A percentile compares a stretch with the other conserved stretches of the same genome.
These are phyloP conservation scores for Echinochloa phyllopogon DNA, from an alignment of 176 grass and related monocot genomes.

Conservation along the genomic window DNA sequence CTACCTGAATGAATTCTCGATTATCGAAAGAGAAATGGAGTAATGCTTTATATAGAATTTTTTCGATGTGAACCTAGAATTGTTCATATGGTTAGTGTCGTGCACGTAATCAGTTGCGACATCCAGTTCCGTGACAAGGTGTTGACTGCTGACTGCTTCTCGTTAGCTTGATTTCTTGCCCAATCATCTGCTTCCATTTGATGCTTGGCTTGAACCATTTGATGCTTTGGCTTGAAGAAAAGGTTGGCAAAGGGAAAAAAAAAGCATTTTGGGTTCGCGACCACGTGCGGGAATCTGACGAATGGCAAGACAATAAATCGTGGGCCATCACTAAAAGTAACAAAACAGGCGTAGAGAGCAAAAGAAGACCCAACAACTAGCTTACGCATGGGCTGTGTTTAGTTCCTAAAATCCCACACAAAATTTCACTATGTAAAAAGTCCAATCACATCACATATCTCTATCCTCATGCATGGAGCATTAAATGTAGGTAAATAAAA, in stretches of 20 bases:
- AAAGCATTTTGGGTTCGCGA: too few species aligned
- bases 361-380: too few species aligned
- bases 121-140: not conserved
- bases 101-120: not conserved
- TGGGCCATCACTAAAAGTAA: too few species aligned
- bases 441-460: too few species aligned
- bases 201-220: not conserved
- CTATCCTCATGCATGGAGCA: too few species aligned
- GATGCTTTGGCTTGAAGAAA: constrained; percentile 21
- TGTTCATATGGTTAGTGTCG: not conserved
- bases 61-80: not conserved
- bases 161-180: not conserved
- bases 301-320: too few species aligned
- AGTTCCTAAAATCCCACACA: too few species aligned
- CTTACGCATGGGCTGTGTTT: too few species aligned
- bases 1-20: not conserved
- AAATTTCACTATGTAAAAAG: too few species aligned
- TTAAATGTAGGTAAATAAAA: too few species aligned
- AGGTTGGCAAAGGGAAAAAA: not conserved
- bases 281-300: too few species aligned
- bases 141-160: not conserved
- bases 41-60: not conserved
- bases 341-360: too few species aligned
- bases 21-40: not conserved
- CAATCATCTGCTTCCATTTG: not conserved